Evolutionary conservation across 148 eudicot species (phyloP), one percentile per base, ranked within the genome.

Genomic region (Talinum fruticosum): DNA sequence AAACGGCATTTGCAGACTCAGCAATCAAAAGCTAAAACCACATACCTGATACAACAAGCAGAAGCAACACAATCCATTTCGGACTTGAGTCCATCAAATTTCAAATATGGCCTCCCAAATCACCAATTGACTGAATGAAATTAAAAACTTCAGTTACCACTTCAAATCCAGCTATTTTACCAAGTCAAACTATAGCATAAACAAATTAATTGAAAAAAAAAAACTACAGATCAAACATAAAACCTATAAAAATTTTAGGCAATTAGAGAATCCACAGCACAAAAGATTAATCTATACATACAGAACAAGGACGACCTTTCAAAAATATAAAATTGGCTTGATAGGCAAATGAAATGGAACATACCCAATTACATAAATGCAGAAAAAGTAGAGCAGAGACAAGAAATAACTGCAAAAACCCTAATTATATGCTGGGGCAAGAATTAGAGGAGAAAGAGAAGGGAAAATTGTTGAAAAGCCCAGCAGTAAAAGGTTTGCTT

Each of bases 31-130:
- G 6, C n/a, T n/a, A 19, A 28, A 35, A 45, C 29, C 15, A 29
- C 62, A n/a, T 74, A 79, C 82, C 82, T 68, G 78, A 75, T 37
- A 32, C 78, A 38, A 75, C 32, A 18, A 80, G 66, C 59, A 75
- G 37, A 41, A 80, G 29, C 33, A 44, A 62, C 33, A 74, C 24
- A 75, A 69, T 0, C 74, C 74, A 68, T 28, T 53, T 75, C 16
- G 69, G 32, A 69, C 30, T 69, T 14, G 69, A 68, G 45, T 41
- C 78, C 82, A 80, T 80, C 72, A 72, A 78, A 28, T 37, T 78
- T 37, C 37, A 70, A 29, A 38, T 70, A 34, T 70, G 18, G 10
- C 32, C 35, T 47, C 59, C 74, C 34, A 26, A 71, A 41, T 28
- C 59, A 26, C 57, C 18, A 23, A 44, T 72, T 28, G 26, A 28